Evolutionary conservation across 495 filamentous ascomycete species (phyloP).

Genomic region (Melanomma pulvis-pyrius): DNA sequence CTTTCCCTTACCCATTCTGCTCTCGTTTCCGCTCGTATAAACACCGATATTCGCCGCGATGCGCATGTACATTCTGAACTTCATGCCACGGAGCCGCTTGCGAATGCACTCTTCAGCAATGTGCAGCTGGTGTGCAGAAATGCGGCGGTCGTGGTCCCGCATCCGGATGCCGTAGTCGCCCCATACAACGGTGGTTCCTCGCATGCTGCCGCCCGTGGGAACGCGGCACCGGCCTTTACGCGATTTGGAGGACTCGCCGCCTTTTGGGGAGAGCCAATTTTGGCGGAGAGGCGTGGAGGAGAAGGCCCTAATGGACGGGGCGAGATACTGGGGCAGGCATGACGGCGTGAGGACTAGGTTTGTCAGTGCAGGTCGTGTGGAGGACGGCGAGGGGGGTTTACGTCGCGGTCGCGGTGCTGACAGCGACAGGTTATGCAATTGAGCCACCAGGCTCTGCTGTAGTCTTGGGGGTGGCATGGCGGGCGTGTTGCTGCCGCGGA

Average conservation of each 20-base stretch:
- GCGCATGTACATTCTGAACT: slow-evolving; percentile 88
- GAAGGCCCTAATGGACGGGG: slow-evolving; percentile 60
- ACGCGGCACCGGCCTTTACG: slow-evolving; percentile 89
- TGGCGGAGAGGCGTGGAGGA: slow-evolving; percentile 65
- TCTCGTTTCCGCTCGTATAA: slow-evolving; percentile 90
- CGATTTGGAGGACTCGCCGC: slow-evolving; percentile 76
- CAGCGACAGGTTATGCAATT: slow-evolving; percentile 30
- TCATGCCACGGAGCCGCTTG: slow-evolving; percentile 82
- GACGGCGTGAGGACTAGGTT: neutral
- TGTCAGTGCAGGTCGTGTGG: slow-evolving; percentile 4
- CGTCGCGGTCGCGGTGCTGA: slow-evolving; percentile 35
- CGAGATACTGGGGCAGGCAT: slow-evolving; percentile 33
- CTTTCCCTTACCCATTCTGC: slow-evolving; percentile 99
- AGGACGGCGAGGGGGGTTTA: slow-evolving; percentile 1
- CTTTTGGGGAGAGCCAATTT: slow-evolving; percentile 81
- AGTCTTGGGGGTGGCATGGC: slow-evolving; percentile 38
- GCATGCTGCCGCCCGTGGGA: slow-evolving; percentile 82
- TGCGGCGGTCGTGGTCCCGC: slow-evolving; percentile 86
- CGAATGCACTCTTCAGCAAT: slow-evolving; percentile 92
- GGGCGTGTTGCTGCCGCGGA: neutral
- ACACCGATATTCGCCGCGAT: slow-evolving; percentile 91
- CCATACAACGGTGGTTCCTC: slow-evolving; percentile 94
- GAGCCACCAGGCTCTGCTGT: slow-evolving; percentile 28
- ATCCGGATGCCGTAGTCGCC: slow-evolving; percentile 95
- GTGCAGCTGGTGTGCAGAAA: slow-evolving; percentile 84